Conservation (phyloP, 2,329 filamentous ascomycete species). For the Hypoxylon sp. region DNA sequence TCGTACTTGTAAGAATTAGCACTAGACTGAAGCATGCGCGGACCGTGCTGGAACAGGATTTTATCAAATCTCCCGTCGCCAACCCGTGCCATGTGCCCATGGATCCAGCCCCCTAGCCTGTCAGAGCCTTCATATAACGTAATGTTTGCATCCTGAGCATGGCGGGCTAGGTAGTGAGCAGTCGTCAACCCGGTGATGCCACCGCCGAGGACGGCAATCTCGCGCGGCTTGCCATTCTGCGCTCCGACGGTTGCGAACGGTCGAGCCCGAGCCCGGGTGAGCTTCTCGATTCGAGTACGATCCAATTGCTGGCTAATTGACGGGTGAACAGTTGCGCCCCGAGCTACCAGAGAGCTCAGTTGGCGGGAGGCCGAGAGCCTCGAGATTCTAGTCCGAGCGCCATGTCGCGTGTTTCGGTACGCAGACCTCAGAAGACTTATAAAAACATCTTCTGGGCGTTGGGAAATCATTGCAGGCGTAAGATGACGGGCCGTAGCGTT, state of each 20-base stretch:
- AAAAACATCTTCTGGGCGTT: constrained; percentile 50
- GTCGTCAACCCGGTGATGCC: constrained; percentile 86
- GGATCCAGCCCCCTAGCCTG: constrained; percentile 86
- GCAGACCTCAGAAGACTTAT: constrained; percentile 49
- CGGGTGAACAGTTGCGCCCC: constrained; percentile 5
- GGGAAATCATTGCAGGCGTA: constrained; percentile 49
- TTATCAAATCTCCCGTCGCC: constrained; percentile 66
- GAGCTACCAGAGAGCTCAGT: constrained; percentile 41
- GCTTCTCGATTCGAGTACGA: constrained; percentile 8
- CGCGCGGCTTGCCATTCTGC: constrained; percentile 45
- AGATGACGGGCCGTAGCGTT: constrained; percentile 30
- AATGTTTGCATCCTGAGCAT: constrained; percentile 76
- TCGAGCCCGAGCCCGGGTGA: constrained; percentile 18
- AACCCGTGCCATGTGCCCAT: constrained; percentile 74
- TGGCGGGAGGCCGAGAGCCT: constrained; percentile 39
- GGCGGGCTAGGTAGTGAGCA: constrained; percentile 81
- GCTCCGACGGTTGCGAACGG: constrained; percentile 40
- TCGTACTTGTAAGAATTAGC: constrained; percentile 62
- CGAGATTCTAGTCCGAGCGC: constrained; percentile 30
- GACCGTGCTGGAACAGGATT: constrained; percentile 86
- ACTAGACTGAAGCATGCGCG: constrained; percentile 78
- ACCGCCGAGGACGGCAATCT: constrained; percentile 80
- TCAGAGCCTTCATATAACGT: constrained; percentile 83
- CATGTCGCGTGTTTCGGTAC: constrained; percentile 48
- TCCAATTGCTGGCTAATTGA: constrained; percentile 25